These are phyloP conservation scores for Arthrinium puccinioides DNA, from an alignment of 2,329 filamentous ascomycete species.

Conservation along the genomic window DNA sequence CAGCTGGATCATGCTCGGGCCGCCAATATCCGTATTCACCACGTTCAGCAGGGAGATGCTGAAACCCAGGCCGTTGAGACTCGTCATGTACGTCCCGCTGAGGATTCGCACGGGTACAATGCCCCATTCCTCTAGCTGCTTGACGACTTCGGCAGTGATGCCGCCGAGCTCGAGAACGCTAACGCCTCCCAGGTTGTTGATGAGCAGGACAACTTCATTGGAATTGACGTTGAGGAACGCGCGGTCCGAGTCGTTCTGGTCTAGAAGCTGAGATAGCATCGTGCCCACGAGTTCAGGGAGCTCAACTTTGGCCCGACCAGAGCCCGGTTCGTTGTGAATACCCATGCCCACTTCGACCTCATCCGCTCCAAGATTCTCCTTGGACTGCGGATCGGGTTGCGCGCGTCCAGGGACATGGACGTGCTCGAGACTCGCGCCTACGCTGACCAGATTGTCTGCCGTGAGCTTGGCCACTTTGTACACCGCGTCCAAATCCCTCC, in stretches of 20 bases:
- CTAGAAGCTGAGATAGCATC: conserved; percentile 65
- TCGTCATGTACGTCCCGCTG: conserved; percentile 71
- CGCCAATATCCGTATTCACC: conserved; percentile 48
- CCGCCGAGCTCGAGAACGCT: conserved; percentile 66
- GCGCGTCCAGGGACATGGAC: conserved; percentile 86
- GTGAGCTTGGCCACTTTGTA: conserved; percentile 63
- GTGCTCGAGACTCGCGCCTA: conserved; percentile 79
- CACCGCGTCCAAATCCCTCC: conserved; percentile 62
- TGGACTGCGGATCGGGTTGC: conserved; percentile 37
- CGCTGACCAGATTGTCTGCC: conserved; percentile 71
- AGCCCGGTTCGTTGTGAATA: conserved; percentile 65
- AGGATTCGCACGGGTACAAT: conserved; percentile 60
- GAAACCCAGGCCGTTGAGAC: conserved; percentile 69
- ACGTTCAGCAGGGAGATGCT: conserved; percentile 65
- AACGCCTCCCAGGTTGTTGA: conserved; percentile 73
- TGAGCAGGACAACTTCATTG: conserved; percentile 58
- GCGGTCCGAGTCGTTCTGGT: conserved; percentile 59
- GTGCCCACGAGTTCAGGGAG: conserved; percentile 48
- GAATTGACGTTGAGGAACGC: conserved; percentile 58
- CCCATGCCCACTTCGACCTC: conserved; percentile 68
- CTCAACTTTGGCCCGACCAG: conserved; percentile 41
- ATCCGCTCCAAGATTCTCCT: conserved; percentile 46
- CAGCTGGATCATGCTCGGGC: conserved; percentile 58
- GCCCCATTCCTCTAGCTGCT: conserved; percentile 51
- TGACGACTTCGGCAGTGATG: conserved; percentile 61